These are phyloP conservation scores for Fagopyrum esculentum DNA, from an alignment of 148 eudicot species.

Conservation along the genomic window DNA sequence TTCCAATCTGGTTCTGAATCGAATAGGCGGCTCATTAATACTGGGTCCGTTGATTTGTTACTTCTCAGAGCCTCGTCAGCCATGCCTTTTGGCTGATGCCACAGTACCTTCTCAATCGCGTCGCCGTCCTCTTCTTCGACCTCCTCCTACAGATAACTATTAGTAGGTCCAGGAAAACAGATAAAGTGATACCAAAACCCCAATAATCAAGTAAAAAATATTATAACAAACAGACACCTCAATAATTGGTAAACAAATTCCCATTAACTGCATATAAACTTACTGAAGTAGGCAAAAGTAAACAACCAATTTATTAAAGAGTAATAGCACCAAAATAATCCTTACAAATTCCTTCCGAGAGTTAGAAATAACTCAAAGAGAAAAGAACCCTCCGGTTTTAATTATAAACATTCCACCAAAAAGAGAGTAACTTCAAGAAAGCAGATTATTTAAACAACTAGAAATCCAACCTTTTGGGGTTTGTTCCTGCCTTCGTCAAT, in stretches of 20 bases:
- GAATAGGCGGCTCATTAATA: slow-evolving; percentile 67
- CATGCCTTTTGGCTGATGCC: slow-evolving; percentile 96
- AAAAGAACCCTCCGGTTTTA: too few relatives aligned
- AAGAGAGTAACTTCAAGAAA: too few relatives aligned
- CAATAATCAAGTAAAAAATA: background rate
- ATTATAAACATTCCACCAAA: too few relatives aligned
- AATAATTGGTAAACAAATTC: background rate
- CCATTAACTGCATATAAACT: too few relatives aligned
- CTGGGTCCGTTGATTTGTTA: slow-evolving; percentile 66
- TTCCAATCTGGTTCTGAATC: slow-evolving; percentile 85
- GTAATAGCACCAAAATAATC: background rate
- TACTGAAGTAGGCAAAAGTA: too few relatives aligned
- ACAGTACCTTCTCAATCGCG: slow-evolving; percentile 79
- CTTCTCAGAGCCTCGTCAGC: slow-evolving; percentile 83
- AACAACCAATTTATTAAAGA: too few relatives aligned
- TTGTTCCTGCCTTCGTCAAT: slow-evolving; percentile 60
- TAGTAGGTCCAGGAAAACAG: background rate
- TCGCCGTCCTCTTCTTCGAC: slow-evolving; percentile 86
- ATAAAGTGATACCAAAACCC: background rate
- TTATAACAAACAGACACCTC: too few relatives aligned
- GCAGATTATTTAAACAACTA: background rate
- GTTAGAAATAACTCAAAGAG: too few relatives aligned
- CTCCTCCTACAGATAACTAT: slow-evolving; percentile 49
- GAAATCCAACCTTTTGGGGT: slow-evolving; percentile 63
- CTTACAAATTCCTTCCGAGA: too few relatives aligned